Base-by-base conservation (phyloP, 163 green algal species). In the Chlorella variabilis region DNA sequence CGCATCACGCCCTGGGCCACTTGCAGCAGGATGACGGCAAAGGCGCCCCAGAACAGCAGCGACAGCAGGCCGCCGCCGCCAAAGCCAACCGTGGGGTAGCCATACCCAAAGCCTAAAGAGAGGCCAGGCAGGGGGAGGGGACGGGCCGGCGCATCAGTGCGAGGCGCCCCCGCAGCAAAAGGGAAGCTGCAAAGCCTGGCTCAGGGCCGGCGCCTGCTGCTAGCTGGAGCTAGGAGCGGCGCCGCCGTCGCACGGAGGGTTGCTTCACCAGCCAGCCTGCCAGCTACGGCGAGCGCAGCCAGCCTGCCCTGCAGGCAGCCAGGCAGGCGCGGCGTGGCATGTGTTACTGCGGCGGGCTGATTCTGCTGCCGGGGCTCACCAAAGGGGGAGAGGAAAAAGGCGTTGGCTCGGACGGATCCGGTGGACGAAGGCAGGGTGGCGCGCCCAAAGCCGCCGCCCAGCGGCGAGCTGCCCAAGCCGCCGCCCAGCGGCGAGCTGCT, bases 41-140 rank as follows among this genome's bases (percentile, higher is more conserved):
- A 86, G 8, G 81, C 56, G 49, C 85, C 80, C 69, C 77, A 86
- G 39, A 86, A 86, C 29, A 89, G 61, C 21, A 89, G 49, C 7
- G 81, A 84, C 31, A 61, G 49, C 11, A 89, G 15, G 21, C 76
- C 76, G 49, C 71, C 48, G 56, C 77, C 77, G 34, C 79, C 76
- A 73, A 58, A 73, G 38, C 66, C 70, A 27, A 25, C 25, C 59
- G 65, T 61, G 17, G 68, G 66, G 36, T 81, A 71, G 21, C 77
- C 77, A 34, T 84, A 74, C 21, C 78, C 83, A 71, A 77, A 77
- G 8, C 25, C 48, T 65, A 61, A 21, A 33, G 56, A 31, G 41
- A 54, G 66, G 34, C 54, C 29, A 66, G 70, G 48, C 8, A 25
- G 25, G 42, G 2, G 36, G 4, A 33, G n/a, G 41, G 8, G 13